Base-by-base conservation (phyloP, 1,284 basidiomycete species). In the Apiotrichum porosum region DNA sequence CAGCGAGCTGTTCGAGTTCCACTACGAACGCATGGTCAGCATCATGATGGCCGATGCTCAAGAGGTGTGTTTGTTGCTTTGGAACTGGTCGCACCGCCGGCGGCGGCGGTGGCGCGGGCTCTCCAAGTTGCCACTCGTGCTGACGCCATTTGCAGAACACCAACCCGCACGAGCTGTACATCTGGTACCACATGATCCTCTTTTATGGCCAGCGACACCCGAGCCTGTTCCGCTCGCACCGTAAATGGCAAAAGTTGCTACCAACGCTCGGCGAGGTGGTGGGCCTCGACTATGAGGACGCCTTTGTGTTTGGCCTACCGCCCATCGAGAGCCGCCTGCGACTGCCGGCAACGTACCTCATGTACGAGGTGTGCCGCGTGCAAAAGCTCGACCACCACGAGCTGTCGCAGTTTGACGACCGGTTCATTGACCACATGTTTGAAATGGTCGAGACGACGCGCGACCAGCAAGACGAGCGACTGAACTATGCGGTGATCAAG, bases 401-500 rank as follows among this genome's bases (percentile, higher is more conserved):
- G 74, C 76, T 89, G 33, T 44, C 61, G 3, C 61, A 90, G 38
- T 95, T 95, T 66, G 80, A 82, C 61, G 87, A 91, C 59, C 51
- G 75, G 0, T 97, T 97, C 69, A 84, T 99, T 44, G 85, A 92
- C 56, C 83, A 86, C 61, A 74, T 99, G 33, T 97, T 97, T 61
- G 88, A 95, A 51, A 80, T 97, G 33, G 89, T 98, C 31, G 94
- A 99, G 68, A 83, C 86, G 58, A 97, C 95, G 0, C 78, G 90
- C 38, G 80, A 85, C 56, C 82, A 88, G 72, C 81, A 84, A 15
- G 93, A 97, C 63, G 95, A 98, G 56, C 81, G 83, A 0, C 85
- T 95, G 70, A 97, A 95, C 65, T 97, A 97, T 68, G 84, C 86
- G 1, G 83, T 95, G 26, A 92, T 97, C 69, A 92, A 91, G 66